Base-by-base conservation (phyloP, 805 yeast species). In the Kodamaea hsintzibuensis region DNA sequence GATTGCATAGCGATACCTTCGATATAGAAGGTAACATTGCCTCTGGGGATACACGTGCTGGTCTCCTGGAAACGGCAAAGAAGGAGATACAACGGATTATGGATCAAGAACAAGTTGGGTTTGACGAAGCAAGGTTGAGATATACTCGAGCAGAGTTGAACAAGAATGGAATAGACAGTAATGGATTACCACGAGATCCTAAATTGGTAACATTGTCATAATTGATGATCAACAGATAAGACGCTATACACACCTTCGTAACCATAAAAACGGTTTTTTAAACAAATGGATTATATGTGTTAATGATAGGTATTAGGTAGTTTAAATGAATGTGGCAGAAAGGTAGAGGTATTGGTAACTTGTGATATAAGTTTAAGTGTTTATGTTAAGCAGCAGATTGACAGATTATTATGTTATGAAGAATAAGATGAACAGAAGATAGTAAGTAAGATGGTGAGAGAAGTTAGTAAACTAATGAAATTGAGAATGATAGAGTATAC, bases 51-150 rank as follows among this genome's bases (percentile, higher is more conserved):
- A 42, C 71, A 1, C 78, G 96, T 52, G 61, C 69, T n/a, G 95
- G 95, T 0, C 71, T 89, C 37, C 84, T 82, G 63, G 82, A 75
- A 40, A 62, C 54, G 5, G 81, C 88, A 1, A 85, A 84, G 65
- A 60, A 61, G 14, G 78, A 71, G 51, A 82, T 89, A 2, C 72
- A 74, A 54, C 57, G 66, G 27, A 71, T 87, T 7, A 89, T 89
- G 95, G 63, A 73, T 6, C 62, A 65, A 5, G 62, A 65, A 4
- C 65, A 73, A 37, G 57, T 87, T 27, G 62, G 80, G 1, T 89
- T 89, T 64, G 96, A 89, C 65, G 82, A 82, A 42, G 96, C 96
- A 0, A 73, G 96, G 56, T 65, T 81, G 2, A 62, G 75, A 51
- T 85, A 80, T 62, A 78, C 82, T 4, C 74, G 71, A 50, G 57